Evolutionary conservation across 208 protist genomes (phyloP), one percentile per base, ranked within the genome.

Genomic region (Entamoeba moshkovskii): DNA sequence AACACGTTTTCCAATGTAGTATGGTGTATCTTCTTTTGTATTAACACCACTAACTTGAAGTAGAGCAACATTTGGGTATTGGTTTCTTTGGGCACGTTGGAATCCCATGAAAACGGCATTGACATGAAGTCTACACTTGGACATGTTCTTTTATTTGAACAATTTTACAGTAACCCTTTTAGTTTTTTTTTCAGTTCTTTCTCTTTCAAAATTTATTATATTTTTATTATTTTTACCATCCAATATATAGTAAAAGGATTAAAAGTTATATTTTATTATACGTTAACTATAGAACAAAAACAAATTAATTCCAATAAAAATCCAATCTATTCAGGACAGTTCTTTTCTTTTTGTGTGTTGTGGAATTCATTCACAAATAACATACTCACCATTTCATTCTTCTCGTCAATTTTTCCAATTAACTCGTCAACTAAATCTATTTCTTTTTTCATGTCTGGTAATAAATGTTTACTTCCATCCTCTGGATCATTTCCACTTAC

Each of bases 1-100:
- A 91, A 99, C 97, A 94, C 97, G 97, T 97, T 99, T 99, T 94
- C 98, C 98, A 38, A 99, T 95, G 96, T 99, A 99, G 97, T 98
- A 99, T 52, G 95, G 93, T 94, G 98, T 97, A 59, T 98, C 98
- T 92, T 98, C 96, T 94, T 97, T 97, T 94, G 96, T 97, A 95
- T 98, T 97, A 73, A 99, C 98, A 95, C 98, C 98, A 16, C 95
- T 94, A 66, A 96, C 93, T 15, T 96, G 46, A 48, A 96, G 45
- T 5, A 96, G 22, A n/a, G 94, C 44, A 46, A 46, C 46, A 38
- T 73, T 73, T 38, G 59, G 59, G 3, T 73, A 73, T 42, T 42
- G 18, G 22, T 73, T 73, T 73, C 59, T 73, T 73, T 73, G 59
- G 18, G 29, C 59, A 42, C 59, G 18, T 73, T 38, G 18, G 4